A percentile compares a stretch with the other conserved stretches of the same genome.
phyloP scores from a whole-genome alignment of 805 yeast species.

The Schizosaccharomyces octosporus region DNA sequence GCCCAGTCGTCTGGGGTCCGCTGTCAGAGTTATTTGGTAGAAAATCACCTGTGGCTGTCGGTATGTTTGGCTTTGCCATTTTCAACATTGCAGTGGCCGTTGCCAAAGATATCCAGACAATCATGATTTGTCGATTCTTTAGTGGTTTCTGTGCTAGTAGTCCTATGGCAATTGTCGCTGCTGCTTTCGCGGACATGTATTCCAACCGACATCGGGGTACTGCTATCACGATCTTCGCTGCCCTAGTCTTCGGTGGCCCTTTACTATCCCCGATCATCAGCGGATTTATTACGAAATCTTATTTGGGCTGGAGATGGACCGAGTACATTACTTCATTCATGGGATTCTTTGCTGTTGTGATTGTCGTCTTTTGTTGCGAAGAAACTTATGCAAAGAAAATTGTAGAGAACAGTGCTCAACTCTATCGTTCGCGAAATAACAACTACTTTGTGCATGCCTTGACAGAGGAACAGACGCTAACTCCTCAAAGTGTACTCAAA shows the following conservation, averaged over 20 bases:
- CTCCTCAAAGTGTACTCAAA: constrained; percentile 32
- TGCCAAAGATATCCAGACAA: constrained; percentile 55
- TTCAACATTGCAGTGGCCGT: constrained; percentile 55
- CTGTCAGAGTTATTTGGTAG: constrained; percentile 40
- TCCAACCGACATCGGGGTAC: constrained; percentile 42
- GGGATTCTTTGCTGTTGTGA: constrained; percentile 20
- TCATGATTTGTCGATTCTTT: constrained; percentile 54
- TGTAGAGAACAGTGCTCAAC: constrained; percentile 34
- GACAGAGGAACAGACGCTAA: constrained; percentile 37
- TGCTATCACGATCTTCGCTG: constrained; percentile 45
- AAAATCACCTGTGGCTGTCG: constrained; percentile 31
- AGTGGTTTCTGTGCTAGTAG: constrained; percentile 68
- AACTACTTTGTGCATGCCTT: constrained; percentile 69
- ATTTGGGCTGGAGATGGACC: constrained; percentile 70
- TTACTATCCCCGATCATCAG: constrained; percentile 61
- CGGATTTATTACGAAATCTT: constrained; percentile 32
- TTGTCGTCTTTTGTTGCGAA: constrained; percentile 21
- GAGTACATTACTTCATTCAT: constrained; percentile 45
- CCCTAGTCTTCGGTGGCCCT: constrained; percentile 60
- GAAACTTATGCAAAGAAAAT: constrained; percentile 58
- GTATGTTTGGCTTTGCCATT: constrained; percentile 29
- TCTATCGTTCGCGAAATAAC: constrained; percentile 39
- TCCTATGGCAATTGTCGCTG: constrained; percentile 67
- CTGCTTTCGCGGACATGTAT: constrained; percentile 64
- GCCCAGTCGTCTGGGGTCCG: constrained; percentile 82